Percentiles rank a stretch among this genome's conserved stretches.
Conservation (phyloP, 2,329 filamentous ascomycete genomes). For the Sarocladiaceae sp. region DNA sequence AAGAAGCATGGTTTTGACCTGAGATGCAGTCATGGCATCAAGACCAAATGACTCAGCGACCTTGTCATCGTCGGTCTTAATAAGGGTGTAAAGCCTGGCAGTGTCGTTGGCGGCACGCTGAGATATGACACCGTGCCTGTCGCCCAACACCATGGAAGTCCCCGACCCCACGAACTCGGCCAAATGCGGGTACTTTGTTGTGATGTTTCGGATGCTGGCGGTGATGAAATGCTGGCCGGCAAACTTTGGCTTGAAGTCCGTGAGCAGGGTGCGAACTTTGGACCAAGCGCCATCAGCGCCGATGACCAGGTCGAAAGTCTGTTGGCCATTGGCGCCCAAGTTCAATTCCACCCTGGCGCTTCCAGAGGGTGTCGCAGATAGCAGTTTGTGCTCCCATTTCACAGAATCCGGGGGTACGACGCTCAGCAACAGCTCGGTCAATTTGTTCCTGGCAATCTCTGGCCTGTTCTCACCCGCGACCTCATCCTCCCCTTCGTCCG, state of each 20-base stretch:
- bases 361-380: conserved; percentile 11
- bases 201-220: conserved; percentile 25
- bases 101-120: conserved; percentile 24
- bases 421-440: conserved; percentile 27
- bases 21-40: conserved; percentile 6
- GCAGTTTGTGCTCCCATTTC: conserved; percentile 23
- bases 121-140: conserved; percentile 29
- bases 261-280: conserved; percentile 28
- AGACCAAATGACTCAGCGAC: conserved; percentile 13
- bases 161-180: conserved; percentile 32
- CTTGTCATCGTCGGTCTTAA: conserved; percentile 20
- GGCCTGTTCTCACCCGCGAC: conserved; percentile 21
- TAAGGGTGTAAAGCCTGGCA: conserved; percentile 22
- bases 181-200: conserved; percentile 30
- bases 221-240: conserved; percentile 32
- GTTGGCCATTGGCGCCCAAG: conserved; percentile 13
- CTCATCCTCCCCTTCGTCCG: conserved; percentile 9
- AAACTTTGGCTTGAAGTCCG: conserved; percentile 28
- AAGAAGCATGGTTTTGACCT: conserved; percentile 18
- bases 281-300: conserved; percentile 15
- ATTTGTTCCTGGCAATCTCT: conserved; percentile 30
- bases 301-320: conserved; percentile 3
- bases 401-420: conserved; percentile 25
- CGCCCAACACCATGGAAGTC: conserved; percentile 25
- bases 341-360: conserved; percentile 8